Evolutionary conservation across 768 basidiomycete genomes (phyloP).

Genomic region (Vararia minispora): DNA sequence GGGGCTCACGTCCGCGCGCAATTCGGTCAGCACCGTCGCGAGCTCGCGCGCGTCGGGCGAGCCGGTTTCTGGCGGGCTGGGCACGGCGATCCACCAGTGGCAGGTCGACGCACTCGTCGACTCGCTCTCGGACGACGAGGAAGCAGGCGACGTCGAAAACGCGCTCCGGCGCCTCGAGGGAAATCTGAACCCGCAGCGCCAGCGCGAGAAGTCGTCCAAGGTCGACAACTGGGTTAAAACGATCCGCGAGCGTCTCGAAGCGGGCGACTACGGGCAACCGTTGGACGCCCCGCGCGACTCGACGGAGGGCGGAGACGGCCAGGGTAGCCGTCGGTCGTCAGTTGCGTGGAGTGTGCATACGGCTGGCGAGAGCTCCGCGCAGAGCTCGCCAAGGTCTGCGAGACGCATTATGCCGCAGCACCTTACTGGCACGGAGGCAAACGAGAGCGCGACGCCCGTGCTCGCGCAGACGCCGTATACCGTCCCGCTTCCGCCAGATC

Average conservation of each 20-base stretch:
- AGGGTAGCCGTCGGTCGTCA: slow-evolving; percentile 26
- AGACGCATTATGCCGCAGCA: no score
- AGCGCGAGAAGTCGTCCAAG: slow-evolving; percentile 61
- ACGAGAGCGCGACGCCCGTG: slow-evolving; percentile 8
- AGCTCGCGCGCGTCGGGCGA: slow-evolving; percentile 27
- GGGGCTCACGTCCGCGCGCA: slow-evolving; percentile 49
- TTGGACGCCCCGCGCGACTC: slow-evolving; percentile 50
- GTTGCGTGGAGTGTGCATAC: not conserved
- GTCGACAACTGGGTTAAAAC: slow-evolving; percentile 76
- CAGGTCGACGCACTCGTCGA: slow-evolving; percentile 73
- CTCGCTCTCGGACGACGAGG: slow-evolving; percentile 59
- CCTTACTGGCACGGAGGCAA: no score
- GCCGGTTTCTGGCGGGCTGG: slow-evolving; percentile 24
- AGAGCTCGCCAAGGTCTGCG: no score
- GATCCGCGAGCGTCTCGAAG: slow-evolving; percentile 54
- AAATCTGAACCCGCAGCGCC: slow-evolving; percentile 64
- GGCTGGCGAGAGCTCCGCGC: no score
- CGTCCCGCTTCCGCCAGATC: slow-evolving; percentile 18
- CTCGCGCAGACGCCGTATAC: not conserved
- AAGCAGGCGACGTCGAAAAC: slow-evolving; percentile 70
- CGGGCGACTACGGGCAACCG: slow-evolving; percentile 54
- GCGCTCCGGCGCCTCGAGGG: slow-evolving; percentile 78
- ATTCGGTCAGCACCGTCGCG: slow-evolving; percentile 44
- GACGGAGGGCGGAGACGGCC: slow-evolving; percentile 31
- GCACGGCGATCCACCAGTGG: slow-evolving; percentile 60